Evolutionary conservation across 805 yeast species (phyloP).

Genomic region (Pichia phayaonensis): DNA sequence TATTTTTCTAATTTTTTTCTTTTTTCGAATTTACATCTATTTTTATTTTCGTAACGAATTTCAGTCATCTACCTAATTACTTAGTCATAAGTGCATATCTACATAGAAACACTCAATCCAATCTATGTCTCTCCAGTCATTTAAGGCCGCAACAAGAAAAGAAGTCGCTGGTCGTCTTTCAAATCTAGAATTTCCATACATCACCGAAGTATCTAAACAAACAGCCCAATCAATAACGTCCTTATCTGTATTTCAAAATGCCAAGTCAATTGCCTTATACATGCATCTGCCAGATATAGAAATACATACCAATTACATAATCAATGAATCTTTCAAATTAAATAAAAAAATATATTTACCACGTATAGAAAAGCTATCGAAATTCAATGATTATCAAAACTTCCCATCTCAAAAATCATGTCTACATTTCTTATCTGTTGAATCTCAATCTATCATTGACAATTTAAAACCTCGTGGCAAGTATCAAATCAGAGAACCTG

Average conservation of each 20-base stretch:
- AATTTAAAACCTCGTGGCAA: slow-evolving; percentile 58
- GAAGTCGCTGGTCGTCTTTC: background rate
- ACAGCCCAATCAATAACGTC: slow-evolving; percentile 2
- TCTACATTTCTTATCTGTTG: slow-evolving; percentile 51
- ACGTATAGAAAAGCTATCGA: slow-evolving; percentile 27
- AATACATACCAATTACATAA: slow-evolving; percentile 49
- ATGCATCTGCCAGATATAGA: slow-evolving; percentile 75
- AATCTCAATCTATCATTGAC: slow-evolving; percentile 33
- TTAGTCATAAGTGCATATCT: no score
- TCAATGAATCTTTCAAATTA: slow-evolving; percentile 40
- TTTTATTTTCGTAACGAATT: no score
- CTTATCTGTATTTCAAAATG: slow-evolving; percentile 31
- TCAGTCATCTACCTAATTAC: no score
- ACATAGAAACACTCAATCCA: no score
- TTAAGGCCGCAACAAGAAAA: slow-evolving; percentile 4
- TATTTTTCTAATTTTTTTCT: no score
- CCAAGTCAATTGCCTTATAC: slow-evolving; percentile 54
- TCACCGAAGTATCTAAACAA: background rate
- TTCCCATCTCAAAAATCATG: slow-evolving; percentile 32
- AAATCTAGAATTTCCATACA: background rate
- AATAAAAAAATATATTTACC: slow-evolving; percentile 55
- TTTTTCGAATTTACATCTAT: no score
- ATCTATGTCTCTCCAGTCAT: background rate
- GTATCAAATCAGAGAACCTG: slow-evolving; percentile 65
- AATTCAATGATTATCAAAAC: slow-evolving; percentile 22